A percentile compares a stretch with the other conserved stretches of the same genome.
Conservation (phyloP, 2,329 filamentous ascomycete species). For the Calonectria henricotiae region DNA sequence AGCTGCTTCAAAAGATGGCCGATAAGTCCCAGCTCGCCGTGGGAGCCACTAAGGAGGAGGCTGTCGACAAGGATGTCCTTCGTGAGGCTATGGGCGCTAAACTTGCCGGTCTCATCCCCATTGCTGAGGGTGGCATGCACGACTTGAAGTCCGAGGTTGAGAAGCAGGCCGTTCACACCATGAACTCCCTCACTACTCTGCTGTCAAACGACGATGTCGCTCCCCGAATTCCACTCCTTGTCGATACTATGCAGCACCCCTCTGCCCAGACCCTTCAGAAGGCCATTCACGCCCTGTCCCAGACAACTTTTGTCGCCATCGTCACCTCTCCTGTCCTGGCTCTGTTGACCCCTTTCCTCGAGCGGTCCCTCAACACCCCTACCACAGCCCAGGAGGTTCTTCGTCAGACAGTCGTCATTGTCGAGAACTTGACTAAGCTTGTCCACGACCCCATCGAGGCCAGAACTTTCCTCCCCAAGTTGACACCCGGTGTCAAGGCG, state of each 20-base stretch:
- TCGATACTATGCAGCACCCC: conserved; percentile 96
- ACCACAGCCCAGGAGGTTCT: conserved; percentile 94
- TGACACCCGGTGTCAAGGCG: conserved; percentile 92
- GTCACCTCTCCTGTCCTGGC: conserved; percentile 97
- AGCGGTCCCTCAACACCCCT: conserved; percentile 93
- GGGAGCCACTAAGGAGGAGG: conserved; percentile 85
- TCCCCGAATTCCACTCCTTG: conserved; percentile 90
- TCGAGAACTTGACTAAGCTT: conserved; percentile 98
- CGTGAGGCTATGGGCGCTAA: conserved; percentile 92
- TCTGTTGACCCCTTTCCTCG: conserved; percentile 92
- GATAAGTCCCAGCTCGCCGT: conserved; percentile 92
- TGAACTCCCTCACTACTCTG: conserved; percentile 90
- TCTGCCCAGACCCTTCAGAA: conserved; percentile 91
- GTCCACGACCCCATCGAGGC: conserved; percentile 97
- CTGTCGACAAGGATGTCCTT: conserved; percentile 89
- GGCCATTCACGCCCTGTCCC: conserved; percentile 95
- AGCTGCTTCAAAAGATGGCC: conserved; percentile 92
- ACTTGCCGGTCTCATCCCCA: conserved; percentile 88
- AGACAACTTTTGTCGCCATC: conserved; percentile 98
- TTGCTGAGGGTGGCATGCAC: conserved; percentile 95
- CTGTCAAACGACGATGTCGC: conserved; percentile 98
- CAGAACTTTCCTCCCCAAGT: conserved; percentile 92
- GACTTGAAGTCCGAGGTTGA: conserved; percentile 91
- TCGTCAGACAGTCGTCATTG: conserved; percentile 95
- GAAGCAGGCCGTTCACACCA: conserved; percentile 93